Evolutionary conservation across 331 rosid genomes (phyloP), one percentile per base, ranked within the genome.

Genomic region (Pyrus hybrid): DNA sequence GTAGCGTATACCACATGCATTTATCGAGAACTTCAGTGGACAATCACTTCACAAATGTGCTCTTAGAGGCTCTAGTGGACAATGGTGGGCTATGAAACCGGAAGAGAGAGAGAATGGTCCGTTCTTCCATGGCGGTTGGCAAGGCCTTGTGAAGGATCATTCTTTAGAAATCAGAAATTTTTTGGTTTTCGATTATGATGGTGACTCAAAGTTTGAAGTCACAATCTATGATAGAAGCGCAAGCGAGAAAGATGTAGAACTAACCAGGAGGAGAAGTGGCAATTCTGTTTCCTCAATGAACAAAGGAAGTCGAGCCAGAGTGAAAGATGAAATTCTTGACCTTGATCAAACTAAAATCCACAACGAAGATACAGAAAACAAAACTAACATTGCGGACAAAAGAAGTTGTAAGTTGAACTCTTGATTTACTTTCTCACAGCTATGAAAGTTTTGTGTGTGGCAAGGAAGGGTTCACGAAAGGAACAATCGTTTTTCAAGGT

Each of bases 121-220:
- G 21, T 66, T 47, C 66, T 35, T 75, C 35, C 30, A 9, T 14
- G 21, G 22, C 6, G 79, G 79, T 14, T 75, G 79, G 79, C 56
- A 66, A 56, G 18, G 7, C 13, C 51, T 75, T 51, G 72, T 32
- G 53, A 75, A 32, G 69, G 41, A 66, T 66, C 79, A 75, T 53
- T 18, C 4, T 67, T 75, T 75, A 35, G 41, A 75, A 64, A 20
- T 29, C 33, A 66, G 79, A 25, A 41, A 67, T 65, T 66, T 75
- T 47, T 13, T 75, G 30, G 51, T 51, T 8, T 76, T 75, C 30
- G 8, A 18, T 10, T 66, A 66, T 23, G 37, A 75, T 23, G 66
- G 56, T 6, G 3, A 18, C 17, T 75, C 73, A 3, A n/a, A 51
- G 37, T 76, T 76, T 12, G 2, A 57, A 4, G 73, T 58, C 33